Conservation (phyloP, 108 stramenopile genomes). For the Skeletonema grethae region DNA sequence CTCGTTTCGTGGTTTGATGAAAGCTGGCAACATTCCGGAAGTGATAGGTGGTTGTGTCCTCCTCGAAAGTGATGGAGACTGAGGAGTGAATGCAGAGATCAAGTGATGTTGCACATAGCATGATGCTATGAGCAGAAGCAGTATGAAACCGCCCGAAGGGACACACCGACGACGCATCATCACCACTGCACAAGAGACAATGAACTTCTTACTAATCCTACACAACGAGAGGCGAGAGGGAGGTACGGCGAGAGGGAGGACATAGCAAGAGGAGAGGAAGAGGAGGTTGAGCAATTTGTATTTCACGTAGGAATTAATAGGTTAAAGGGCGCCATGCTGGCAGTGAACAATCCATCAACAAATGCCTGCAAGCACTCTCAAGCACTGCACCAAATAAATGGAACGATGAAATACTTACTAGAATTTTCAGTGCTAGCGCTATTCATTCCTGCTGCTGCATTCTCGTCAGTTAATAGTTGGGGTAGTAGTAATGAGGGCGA, state of each 20-base stretch:
- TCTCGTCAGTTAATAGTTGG: neutral
- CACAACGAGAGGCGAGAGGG: too few relatives aligned
- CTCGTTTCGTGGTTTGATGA: neutral
- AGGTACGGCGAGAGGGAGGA: too few relatives aligned
- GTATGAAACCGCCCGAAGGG: neutral
- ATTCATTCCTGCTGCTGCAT: neutral
- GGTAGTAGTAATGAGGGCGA: neutral
- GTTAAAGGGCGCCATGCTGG: too few relatives aligned
- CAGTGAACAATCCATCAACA: too few relatives aligned
- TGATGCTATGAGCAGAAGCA: neutral
- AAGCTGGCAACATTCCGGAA: neutral
- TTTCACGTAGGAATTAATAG: too few relatives aligned
- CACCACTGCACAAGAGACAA: neutral
- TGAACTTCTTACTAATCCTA: too few relatives aligned
- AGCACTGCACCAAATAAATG: too few relatives aligned
- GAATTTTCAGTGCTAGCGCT: neutral
- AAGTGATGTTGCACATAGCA: neutral
- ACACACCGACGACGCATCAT: slow-evolving; percentile 4
- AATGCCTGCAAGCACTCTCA: too few relatives aligned
- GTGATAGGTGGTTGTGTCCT: neutral
- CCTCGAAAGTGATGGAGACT: neutral
- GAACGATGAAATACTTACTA: too few relatives aligned
- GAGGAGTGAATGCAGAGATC: neutral
- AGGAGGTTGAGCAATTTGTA: too few relatives aligned
- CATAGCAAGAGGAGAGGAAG: too few relatives aligned